Conservation (phyloP, 805 yeast genomes). For the Candida berthetii region DNA sequence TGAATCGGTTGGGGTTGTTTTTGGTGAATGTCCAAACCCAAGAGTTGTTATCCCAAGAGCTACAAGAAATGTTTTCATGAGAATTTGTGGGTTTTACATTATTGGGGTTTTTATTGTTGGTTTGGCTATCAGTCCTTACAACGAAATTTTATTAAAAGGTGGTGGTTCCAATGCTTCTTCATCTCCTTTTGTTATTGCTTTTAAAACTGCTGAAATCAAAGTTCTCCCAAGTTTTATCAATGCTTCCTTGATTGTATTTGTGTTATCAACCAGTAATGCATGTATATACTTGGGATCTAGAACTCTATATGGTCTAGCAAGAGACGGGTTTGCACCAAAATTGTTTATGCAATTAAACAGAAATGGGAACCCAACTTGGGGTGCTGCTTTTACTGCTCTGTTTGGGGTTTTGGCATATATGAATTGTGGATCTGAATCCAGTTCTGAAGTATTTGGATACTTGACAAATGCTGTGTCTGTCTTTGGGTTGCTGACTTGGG, state of each 20-base stretch:
- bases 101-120: constrained; percentile 48
- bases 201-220: constrained; percentile 39
- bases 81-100: constrained; percentile 48
- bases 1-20: constrained; percentile 42
- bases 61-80: constrained; percentile 45
- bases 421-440: constrained; percentile 49
- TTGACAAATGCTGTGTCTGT: constrained; percentile 69
- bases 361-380: constrained; percentile 51
- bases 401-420: constrained; percentile 62
- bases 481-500: constrained; percentile 66
- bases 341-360: constrained; percentile 41
- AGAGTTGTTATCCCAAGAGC: constrained; percentile 45
- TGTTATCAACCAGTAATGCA: constrained; percentile 29
- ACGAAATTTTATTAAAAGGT: constrained; percentile 31
- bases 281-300: constrained; percentile 13
- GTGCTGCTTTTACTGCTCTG: constrained; percentile 38
- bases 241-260: constrained; percentile 42
- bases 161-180: constrained; percentile 35
- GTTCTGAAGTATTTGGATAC: constrained; percentile 52
- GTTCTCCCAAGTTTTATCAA: constrained; percentile 41
- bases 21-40: constrained; percentile 43
- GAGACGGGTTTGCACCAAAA: constrained; percentile 45
- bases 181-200: constrained; percentile 44
- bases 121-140: constrained; percentile 48
- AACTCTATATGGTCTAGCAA: constrained; percentile 38